Evolutionary conservation across 345 rosid genomes (phyloP), one percentile per base, ranked within the genome.

Genomic region (Acer yangbiense): DNA sequence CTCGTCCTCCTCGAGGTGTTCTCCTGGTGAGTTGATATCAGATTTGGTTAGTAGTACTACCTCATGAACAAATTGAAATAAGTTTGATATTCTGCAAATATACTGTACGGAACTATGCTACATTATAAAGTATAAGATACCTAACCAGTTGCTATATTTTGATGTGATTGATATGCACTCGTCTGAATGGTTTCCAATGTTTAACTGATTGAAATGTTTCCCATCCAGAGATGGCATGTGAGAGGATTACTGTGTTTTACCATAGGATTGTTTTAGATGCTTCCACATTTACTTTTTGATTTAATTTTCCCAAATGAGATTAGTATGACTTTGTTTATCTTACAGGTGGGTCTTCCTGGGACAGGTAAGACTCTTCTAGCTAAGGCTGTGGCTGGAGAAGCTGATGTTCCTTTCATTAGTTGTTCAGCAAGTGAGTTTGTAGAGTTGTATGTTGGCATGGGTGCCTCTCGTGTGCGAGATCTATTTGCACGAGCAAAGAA

Each of bases 391-490:
- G 98, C 99, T 52, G 97, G 99, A 76, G 98, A 95, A 86, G 95
- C 99, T 58, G 96, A 95, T 27, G 99, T 95, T 72, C 98, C 96
- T 32, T 95, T 95, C 76, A 91, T 95, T 68, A 95, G 98, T 83
- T 95, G 98, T 82, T 92, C 98, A 3, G 99, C 98, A 52, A 95
- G 98, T 78, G 99, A 95, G 87, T 95, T 95, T 77, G 96, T 95
- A 4, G 97, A 95, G 87, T 79, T 95, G 75, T 93, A 93, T 80
- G 97, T 95, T 77, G 99, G 98, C 70, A 94, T 94, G 98, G 98
- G 99, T n/a, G 99, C 98, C 35, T 97, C 98, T 65, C 97, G 97
- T 60, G 99, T 94, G 73, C 88, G 99, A 83, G 99, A 93, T 82
- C 94, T 96, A 44, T 96, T 96, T 85, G 92, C 97, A 61, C 84